Base-by-base conservation (phyloP, 1,139 yeast genomes). In the Geotrichum histeridarum region DNA sequence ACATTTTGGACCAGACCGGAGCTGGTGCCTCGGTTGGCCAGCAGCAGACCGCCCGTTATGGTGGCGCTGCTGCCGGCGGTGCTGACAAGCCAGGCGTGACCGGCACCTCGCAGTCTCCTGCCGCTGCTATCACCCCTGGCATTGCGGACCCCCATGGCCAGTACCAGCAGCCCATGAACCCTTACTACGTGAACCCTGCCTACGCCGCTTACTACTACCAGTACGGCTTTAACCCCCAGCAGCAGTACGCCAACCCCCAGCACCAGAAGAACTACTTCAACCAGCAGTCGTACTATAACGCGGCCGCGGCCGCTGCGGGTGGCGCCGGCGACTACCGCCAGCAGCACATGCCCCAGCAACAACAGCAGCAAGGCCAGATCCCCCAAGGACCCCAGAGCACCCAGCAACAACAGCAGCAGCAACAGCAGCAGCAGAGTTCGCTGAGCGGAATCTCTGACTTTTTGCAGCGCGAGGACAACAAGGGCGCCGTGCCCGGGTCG, bases 401-500 rank as follows among this genome's bases (percentile, higher is more conserved):
- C 49, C 55, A 56, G 30, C 59, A 43, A 33, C 52, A 43, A 33
- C 52, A 51, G 12, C 60, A 54, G 47, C 36, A 32, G 17, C 59
- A 58, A 52, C 54, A 48, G 4, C 36, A 38, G 17, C 59, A 52
- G 49, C 52, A 39, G 39, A 45, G 52, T 49, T 56, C 58, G 37
- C 54, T 67, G 54, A 62, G 64, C 38, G 70, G 70, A 18, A 67
- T 67, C 51, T 63, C 68, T 14, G 71, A 67, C 53, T 69, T 67
- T 56, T 56, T 68, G 61, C 70, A 67, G 57, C 61, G 68, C 14
- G 68, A 65, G n/a, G 70, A 67, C 44, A 54, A 58, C 27, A 60
- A 64, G 57, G 27, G 27, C 27, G 60, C 54, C 33, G 53, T 60
- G 14, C 62, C 60, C 51, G 65, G 63, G n/a, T 61, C 68, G 32